A percentile compares a stretch with the other conserved stretches of the same genome.
Conservation (phyloP, 179 eudicot genomes). For the Beta macrorhiza region DNA sequence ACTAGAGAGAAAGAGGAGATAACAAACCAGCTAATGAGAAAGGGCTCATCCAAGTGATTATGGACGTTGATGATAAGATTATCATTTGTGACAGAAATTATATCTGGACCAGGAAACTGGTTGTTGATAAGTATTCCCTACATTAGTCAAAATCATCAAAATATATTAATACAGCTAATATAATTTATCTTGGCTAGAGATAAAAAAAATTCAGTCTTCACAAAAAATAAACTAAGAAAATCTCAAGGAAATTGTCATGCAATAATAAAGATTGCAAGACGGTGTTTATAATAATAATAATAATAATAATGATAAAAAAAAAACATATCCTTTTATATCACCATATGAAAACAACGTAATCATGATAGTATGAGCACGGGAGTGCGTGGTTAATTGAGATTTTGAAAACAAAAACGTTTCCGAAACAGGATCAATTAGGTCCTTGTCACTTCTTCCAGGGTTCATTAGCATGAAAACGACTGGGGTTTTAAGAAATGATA, state of each 20-base stretch:
- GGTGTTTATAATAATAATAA: too few species aligned
- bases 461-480: too few species aligned
- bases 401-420: neutral
- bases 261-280: too few species aligned
- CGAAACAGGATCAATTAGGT: too few species aligned
- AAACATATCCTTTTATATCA: too few species aligned
- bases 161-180: neutral
- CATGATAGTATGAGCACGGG: neutral
- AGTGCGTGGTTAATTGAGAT: too few species aligned
- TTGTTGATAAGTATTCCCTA: constrained; percentile 84
- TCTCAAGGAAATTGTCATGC: neutral
- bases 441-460: too few species aligned
- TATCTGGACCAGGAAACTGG: constrained; percentile 81
- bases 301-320: too few species aligned
- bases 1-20: neutral
- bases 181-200: neutral
- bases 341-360: neutral
- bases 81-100: constrained; percentile 62
- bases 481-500: too few species aligned
- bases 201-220: too few species aligned
- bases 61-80: constrained; percentile 67
- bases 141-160: constrained; percentile 7
- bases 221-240: neutral
- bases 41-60: constrained; percentile 68
- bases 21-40: constrained; percentile 69